These are phyloP conservation scores for Phytophthora citricola DNA, from an alignment of 352 stramenopile species.

Conservation along the genomic window DNA sequence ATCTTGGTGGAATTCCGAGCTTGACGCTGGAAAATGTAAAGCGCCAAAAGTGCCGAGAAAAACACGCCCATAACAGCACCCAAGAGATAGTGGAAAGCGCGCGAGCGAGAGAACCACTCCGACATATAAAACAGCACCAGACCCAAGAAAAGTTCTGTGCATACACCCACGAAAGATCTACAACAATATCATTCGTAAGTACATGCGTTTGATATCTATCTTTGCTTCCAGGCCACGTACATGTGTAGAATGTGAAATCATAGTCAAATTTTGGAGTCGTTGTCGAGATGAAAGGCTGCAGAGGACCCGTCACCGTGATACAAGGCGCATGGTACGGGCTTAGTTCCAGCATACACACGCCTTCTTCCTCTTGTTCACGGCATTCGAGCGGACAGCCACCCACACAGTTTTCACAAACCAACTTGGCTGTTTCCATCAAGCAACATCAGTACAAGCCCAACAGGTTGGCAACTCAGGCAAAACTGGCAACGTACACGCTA, in stretches of 20 bases:
- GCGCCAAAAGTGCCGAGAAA: slow-evolving; percentile 76
- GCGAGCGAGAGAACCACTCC: slow-evolving; percentile 65
- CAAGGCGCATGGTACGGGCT: slow-evolving; percentile 85
- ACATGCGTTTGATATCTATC: neutral
- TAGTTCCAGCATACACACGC: slow-evolving; percentile 60
- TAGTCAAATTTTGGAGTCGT: slow-evolving; percentile 53
- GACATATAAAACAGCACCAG: slow-evolving; percentile 77
- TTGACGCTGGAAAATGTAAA: slow-evolving; percentile 86
- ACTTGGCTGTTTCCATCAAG: slow-evolving; percentile 42
- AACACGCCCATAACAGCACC: slow-evolving; percentile 73
- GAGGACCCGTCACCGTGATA: slow-evolving; percentile 64
- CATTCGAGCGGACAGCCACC: slow-evolving; percentile 69
- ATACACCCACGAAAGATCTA: slow-evolving; percentile 74
- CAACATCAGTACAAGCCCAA: neutral
- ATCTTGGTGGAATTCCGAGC: slow-evolving; percentile 72
- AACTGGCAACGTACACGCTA: slow-evolving; percentile 42
- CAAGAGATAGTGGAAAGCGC: slow-evolving; percentile 82
- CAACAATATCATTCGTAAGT: slow-evolving; percentile 7
- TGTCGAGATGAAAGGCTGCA: slow-evolving; percentile 64
- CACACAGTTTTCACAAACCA: slow-evolving; percentile 79
- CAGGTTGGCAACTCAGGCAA: neutral
- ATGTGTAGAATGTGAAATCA: slow-evolving; percentile 71
- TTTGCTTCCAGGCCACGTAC: slow-evolving; percentile 38
- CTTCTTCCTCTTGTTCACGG: slow-evolving; percentile 32
- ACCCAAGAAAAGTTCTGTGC: slow-evolving; percentile 81